phyloP scores from a whole-genome alignment of 2,329 filamentous ascomycete species.

The Rhynchosporium graminicola region DNA sequence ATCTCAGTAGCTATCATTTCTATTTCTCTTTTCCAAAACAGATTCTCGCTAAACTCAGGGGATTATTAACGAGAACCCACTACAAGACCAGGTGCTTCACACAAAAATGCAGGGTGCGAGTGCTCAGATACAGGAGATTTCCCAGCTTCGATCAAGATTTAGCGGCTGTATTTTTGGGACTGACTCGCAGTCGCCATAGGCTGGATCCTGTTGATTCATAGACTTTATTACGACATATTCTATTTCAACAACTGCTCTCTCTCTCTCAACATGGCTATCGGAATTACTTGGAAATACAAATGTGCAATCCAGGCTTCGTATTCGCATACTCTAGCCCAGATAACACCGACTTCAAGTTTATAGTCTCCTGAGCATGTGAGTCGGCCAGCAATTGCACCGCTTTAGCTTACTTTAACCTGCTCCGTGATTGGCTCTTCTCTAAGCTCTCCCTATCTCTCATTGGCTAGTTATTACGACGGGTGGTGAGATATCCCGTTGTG shows the following conservation, averaged over 20 bases:
- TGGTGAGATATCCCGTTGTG: not conserved
- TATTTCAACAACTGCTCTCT: no score
- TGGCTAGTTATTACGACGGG: not conserved
- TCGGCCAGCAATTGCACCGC: conserved; percentile 5
- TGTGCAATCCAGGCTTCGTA: not conserved
- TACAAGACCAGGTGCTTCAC: not conserved
- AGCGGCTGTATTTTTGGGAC: no score
- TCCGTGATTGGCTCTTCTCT: not conserved
- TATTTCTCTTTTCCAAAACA: not conserved
- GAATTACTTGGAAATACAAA: no score
- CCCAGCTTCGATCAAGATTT: not conserved
- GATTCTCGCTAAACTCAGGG: not conserved
- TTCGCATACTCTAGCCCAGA: not conserved
- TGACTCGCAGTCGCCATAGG: no score
- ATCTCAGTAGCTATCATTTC: not conserved
- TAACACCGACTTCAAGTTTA: not conserved
- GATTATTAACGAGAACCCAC: not conserved
- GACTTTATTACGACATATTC: no score
- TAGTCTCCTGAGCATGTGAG: not conserved
- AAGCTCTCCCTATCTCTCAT: not conserved
- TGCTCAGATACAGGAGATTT: not conserved
- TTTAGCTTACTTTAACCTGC: no score
- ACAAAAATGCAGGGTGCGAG: not conserved
- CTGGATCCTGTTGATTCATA: no score
- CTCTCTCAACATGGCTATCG: no score